Conservation (phyloP, 2,329 filamentous ascomycete genomes). For the Zymoseptoria tritici region DNA sequence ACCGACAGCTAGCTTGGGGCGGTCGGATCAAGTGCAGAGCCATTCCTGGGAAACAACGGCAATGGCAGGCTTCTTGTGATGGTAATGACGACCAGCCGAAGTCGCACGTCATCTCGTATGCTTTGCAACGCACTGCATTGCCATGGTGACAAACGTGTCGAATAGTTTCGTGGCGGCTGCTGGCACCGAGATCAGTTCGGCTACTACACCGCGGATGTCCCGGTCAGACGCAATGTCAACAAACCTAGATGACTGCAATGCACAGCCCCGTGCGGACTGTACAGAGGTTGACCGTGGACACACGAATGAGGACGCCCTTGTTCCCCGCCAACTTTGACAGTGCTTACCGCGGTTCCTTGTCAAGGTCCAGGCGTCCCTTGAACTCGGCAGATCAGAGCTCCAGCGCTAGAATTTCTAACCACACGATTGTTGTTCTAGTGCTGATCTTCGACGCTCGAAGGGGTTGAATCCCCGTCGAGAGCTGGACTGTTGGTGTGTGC, state of each 20-base stretch:
- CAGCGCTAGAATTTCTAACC: not conserved
- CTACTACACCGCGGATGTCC: not conserved
- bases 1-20: not conserved
- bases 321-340: not conserved
- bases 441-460: not conserved
- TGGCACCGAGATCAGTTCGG: not conserved
- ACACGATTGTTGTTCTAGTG: not conserved
- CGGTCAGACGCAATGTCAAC: not conserved
- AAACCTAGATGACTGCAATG: not conserved
- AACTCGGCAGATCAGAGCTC: not conserved
- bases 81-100: not conserved
- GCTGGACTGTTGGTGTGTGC: not conserved
- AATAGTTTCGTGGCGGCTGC: not conserved
- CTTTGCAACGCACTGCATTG: not conserved
- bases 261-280: too few species aligned
- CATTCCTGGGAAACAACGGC: not conserved
- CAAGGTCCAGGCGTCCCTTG: not conserved
- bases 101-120: not conserved
- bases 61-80: not conserved
- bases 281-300: not conserved
- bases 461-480: not conserved
- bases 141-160: not conserved
- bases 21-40: not conserved
- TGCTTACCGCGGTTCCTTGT: not conserved
- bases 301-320: not conserved